Evolutionary conservation across 2,329 filamentous ascomycete genomes (phyloP).

Genomic region (Exophiala bonariae): DNA sequence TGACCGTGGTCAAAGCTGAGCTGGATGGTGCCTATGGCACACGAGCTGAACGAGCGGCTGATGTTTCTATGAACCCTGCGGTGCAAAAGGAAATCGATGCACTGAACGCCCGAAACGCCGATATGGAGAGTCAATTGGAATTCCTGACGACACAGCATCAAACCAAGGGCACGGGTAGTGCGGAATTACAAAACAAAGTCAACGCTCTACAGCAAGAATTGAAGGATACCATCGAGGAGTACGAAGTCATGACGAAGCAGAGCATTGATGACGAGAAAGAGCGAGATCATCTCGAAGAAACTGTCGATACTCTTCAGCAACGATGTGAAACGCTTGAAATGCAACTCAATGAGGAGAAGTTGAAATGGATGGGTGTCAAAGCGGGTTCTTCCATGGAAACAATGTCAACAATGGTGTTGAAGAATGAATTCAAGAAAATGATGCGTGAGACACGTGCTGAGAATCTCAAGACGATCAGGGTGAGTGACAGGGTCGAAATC

Average conservation of each 20-base stretch:
- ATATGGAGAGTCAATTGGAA: slow-evolving; percentile 49
- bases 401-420: slow-evolving; percentile 68
- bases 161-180: slow-evolving; percentile 29
- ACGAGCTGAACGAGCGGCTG: slow-evolving; percentile 67
- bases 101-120: slow-evolving; percentile 50
- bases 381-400: slow-evolving; percentile 47
- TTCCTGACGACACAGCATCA: slow-evolving; percentile 37
- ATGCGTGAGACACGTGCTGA: slow-evolving; percentile 71
- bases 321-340: slow-evolving; percentile 64
- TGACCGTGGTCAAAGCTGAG: slow-evolving; percentile 88
- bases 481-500: slow-evolving; percentile 43
- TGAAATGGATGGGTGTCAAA: slow-evolving; percentile 64
- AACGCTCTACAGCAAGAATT: slow-evolving; percentile 64
- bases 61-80: slow-evolving; percentile 57
- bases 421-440: slow-evolving; percentile 78
- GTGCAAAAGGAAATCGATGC: slow-evolving; percentile 62
- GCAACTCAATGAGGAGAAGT: slow-evolving; percentile 66
- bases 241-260: slow-evolving; percentile 68
- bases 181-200: slow-evolving; percentile 47
- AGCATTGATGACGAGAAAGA: slow-evolving; percentile 72
- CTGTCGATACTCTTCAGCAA: slow-evolving; percentile 65
- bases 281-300: slow-evolving; percentile 62
- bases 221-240: slow-evolving; percentile 66
- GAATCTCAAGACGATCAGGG: slow-evolving; percentile 63
- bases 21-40: slow-evolving; percentile 91